phyloP scores from a whole-genome alignment of 305 asterid species.

The Fraxinus ornus region DNA sequence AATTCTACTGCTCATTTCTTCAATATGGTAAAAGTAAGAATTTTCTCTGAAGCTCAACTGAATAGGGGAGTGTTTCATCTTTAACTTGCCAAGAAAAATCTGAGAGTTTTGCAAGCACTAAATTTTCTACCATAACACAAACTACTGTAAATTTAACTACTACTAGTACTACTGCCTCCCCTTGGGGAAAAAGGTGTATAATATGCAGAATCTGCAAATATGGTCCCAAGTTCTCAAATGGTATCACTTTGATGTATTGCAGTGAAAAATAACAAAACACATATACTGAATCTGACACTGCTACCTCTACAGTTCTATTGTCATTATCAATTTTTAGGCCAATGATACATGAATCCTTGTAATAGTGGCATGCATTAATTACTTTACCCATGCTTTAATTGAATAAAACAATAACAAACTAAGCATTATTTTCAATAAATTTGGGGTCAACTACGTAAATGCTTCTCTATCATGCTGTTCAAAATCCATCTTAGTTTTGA shows the following conservation, averaged over 20 bases:
- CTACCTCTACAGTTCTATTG: conserved; percentile 30
- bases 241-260: not conserved
- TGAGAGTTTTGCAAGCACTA: not conserved
- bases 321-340: conserved; percentile 44
- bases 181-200: not conserved
- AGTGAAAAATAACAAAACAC: conserved; percentile 12
- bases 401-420: not conserved
- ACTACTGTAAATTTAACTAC: not conserved
- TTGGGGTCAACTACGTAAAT: not conserved
- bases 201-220: not conserved
- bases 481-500: not conserved
- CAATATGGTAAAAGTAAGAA: not conserved
- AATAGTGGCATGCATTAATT: not conserved
- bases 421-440: not conserved
- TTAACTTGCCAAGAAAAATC: not conserved
- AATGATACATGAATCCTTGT: conserved; percentile 30
- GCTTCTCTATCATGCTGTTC: not conserved
- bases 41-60: not conserved
- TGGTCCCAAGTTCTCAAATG: not conserved
- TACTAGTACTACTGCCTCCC: not conserved
- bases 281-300: conserved; percentile 36
- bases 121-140: not conserved
- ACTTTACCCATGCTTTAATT: not conserved
- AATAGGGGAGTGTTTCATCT: not conserved
- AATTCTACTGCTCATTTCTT: not conserved